These are phyloP conservation scores for Penicillium sp. DNA, from an alignment of 2,329 filamentous ascomycete species.

Conservation along the genomic window DNA sequence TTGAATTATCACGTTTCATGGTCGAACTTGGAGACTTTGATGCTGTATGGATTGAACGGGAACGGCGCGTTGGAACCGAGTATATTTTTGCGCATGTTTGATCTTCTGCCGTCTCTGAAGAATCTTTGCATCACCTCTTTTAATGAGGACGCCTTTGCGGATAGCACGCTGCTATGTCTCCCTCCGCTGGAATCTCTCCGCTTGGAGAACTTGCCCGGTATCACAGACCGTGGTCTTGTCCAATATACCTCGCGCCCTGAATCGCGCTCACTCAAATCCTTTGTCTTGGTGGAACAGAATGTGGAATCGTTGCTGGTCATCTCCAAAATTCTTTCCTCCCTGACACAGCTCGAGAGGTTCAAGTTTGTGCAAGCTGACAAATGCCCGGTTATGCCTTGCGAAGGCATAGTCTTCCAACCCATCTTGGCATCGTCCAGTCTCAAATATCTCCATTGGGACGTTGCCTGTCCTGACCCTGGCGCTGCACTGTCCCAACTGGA, in stretches of 20 bases:
- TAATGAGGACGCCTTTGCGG: constrained; percentile 56
- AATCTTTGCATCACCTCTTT: constrained; percentile 59
- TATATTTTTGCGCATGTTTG: constrained; percentile 56
- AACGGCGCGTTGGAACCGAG: constrained; percentile 54
- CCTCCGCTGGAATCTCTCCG: constrained; percentile 56
- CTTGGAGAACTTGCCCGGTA: constrained; percentile 56
- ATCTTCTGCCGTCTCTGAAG: constrained; percentile 54
- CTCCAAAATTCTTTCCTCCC: constrained; percentile 53
- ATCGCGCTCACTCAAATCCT: constrained; percentile 46
- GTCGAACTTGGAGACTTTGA: constrained; percentile 54
- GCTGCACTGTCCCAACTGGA: constrained; percentile 42
- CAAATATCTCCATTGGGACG: constrained; percentile 59
- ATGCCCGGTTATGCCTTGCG: constrained; percentile 48
- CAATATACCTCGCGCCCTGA: constrained; percentile 52
- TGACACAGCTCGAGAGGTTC: constrained; percentile 51
- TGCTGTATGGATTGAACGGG: constrained; percentile 51
- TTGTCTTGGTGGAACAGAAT: constrained; percentile 57
- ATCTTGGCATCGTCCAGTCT: constrained; percentile 53
- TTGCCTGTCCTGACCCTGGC: constrained; percentile 41
- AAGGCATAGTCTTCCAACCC: constrained; percentile 48
- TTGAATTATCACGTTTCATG: constrained; percentile 56
- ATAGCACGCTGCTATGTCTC: constrained; percentile 56
- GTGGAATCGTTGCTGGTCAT: constrained; percentile 55
- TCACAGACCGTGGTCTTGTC: constrained; percentile 58
- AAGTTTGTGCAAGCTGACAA: constrained; percentile 53